Conservation (phyloP, 2,329 filamentous ascomycete genomes). For the Fusarium clavum region DNA sequence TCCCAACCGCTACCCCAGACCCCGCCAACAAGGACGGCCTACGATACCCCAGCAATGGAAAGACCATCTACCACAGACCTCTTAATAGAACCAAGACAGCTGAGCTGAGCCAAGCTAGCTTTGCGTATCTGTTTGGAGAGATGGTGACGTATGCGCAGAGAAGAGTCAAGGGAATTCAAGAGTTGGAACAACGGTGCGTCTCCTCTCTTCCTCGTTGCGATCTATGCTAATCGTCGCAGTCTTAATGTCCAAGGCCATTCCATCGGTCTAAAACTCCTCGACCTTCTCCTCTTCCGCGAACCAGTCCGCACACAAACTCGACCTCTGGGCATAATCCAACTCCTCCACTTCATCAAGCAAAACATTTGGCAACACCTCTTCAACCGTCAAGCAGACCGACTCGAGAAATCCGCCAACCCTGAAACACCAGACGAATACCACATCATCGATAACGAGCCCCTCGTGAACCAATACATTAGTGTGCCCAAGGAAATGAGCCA, state of each 20-base stretch:
- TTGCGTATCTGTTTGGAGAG: constrained; percentile 95
- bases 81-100: constrained; percentile 89
- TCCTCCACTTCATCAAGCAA: constrained; percentile 95
- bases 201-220: background rate
- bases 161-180: constrained; percentile 90
- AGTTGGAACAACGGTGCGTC: constrained; percentile 86
- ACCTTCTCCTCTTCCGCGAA: constrained; percentile 90
- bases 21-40: constrained; percentile 69
- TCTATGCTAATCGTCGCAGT: constrained; percentile 57
- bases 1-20: constrained; percentile 52
- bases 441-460: constrained; percentile 97
- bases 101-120: constrained; percentile 91
- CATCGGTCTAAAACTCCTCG: constrained; percentile 92
- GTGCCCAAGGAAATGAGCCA: constrained; percentile 96
- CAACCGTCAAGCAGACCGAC: constrained; percentile 86
- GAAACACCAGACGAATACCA: constrained; percentile 95
- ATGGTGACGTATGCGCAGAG: constrained; percentile 96
- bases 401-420: constrained; percentile 87
- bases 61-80: constrained; percentile 97
- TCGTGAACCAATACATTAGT: constrained; percentile 94
- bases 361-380: constrained; percentile 94
- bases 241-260: constrained; percentile 93
- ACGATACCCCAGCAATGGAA: constrained; percentile 90
- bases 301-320: constrained; percentile 76
- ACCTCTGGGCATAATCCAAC: constrained; percentile 87